Percentiles rank a stretch among this genome's conserved stretches.
These are phyloP conservation scores for Metschnikowia proteae DNA, from an alignment of 805 yeast species.

Conservation along the genomic window DNA sequence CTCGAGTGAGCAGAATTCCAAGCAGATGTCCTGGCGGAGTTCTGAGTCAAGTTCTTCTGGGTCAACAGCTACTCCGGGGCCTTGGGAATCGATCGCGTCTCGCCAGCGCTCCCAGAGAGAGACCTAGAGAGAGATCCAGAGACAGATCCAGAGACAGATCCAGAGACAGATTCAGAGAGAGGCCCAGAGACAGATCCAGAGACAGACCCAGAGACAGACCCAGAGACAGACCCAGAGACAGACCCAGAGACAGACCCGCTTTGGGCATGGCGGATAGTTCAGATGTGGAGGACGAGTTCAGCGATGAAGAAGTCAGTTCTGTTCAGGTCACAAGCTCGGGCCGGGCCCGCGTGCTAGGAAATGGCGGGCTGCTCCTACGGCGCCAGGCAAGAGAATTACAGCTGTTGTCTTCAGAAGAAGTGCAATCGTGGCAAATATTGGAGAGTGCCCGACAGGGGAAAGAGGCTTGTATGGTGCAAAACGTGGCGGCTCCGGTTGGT, in stretches of 20 bases:
- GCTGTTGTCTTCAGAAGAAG: constrained; percentile 32
- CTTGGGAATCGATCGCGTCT: neutral
- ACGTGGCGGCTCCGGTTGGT: neutral
- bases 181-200: no score
- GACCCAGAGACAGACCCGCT: no score
- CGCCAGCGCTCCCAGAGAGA: no score
- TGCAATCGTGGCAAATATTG: constrained; percentile 35
- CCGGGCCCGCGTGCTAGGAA: constrained; percentile 20
- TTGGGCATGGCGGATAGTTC: no score
- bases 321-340: constrained; percentile 3
- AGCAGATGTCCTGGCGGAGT: no score
- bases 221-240: no score
- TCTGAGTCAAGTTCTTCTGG: neutral
- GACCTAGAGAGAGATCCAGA: no score
- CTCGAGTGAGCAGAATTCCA: no score
- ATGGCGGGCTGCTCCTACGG: constrained; percentile 39
- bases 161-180: no score
- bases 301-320: constrained; percentile 1
- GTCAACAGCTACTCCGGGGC: neutral
- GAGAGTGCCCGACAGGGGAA: constrained; percentile 25
- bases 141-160: no score
- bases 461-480: neutral
- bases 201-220: no score
- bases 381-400: constrained; percentile 30
- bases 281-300: neutral